Base-by-base conservation (phyloP, 306 rosid species). In the Rubus parviflorus region DNA sequence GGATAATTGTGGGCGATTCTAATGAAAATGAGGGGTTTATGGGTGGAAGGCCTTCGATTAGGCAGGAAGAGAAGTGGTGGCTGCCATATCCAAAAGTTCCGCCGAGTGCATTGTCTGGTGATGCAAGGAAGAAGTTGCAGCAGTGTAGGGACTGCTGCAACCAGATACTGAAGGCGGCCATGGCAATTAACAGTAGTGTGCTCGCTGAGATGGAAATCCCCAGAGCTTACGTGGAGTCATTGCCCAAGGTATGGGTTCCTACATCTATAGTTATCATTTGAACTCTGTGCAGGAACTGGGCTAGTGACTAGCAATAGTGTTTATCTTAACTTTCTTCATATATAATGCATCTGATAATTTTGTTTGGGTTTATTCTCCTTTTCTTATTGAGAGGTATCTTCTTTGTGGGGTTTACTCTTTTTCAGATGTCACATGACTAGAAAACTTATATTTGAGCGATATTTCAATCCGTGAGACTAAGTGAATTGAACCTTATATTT, bases 1-100 rank as follows among this genome's bases (percentile, higher is more conserved):
- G 94, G 8, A 87, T 94, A 48, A 77, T 85, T 47, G 17, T 89
- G 42, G 96, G 84, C 5, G 94, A 87, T 77, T 85, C 90, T 8
- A 91, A 88, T 53, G 93, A 87, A 43, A 81, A 89, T 73, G 90
- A 89, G 11, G 87, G 75, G 3, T 85, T 78, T 45, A 30, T 77
- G 60, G 82, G 76, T 81, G 93, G 91, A 53, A 90, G 97, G 83
- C 97, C 94, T 79, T 94, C 97, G 8, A 85, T 92, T 65, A 81
- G 98, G 88, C 98, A 94, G 69, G 98, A 94, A 77, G 98, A 92
- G 81, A 94, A 94, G 79, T 94, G 98, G 98, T 94, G 98, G 98
- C 91, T 94, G 74, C 98, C 98, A 5, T 89, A 90, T 75, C 98
- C 98, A 3, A 94, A 94, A 85, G 86, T 94, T 75, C 97, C 90